Conservation (phyloP, 2,329 filamentous ascomycete genomes). For the Boeremia lycopersici region DNA sequence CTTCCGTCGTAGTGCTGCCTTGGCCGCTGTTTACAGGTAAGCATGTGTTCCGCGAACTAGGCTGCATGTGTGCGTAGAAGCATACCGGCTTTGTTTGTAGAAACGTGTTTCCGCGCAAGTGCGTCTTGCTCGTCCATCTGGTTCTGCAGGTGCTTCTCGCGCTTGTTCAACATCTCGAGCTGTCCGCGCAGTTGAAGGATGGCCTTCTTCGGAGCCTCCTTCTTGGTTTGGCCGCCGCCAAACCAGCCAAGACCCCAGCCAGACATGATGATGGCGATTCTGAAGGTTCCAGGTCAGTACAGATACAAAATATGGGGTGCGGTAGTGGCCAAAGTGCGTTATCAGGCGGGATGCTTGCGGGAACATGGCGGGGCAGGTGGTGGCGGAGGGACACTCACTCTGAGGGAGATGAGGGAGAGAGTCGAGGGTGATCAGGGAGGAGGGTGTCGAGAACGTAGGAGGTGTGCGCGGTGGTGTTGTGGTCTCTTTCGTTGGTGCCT, state of each 20-base stretch:
- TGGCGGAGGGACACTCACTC: slow-evolving; percentile 17
- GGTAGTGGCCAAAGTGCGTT: slow-evolving; percentile 11
- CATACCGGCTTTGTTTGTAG: slow-evolving; percentile 86
- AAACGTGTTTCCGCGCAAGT: slow-evolving; percentile 86
- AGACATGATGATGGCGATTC: slow-evolving; percentile 36
- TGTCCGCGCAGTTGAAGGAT: slow-evolving; percentile 87
- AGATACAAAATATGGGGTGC: background rate
- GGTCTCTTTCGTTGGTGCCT: slow-evolving; percentile 22
- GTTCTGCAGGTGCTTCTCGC: slow-evolving; percentile 86
- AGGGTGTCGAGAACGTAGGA: background rate
- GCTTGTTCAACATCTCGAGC: slow-evolving; percentile 96
- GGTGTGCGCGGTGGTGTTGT: slow-evolving; percentile 14
- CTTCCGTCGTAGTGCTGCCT: slow-evolving; percentile 88
- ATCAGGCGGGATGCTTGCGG: slow-evolving; percentile 22
- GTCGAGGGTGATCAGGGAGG: background rate
- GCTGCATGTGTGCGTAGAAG: background rate
- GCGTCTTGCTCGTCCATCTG: slow-evolving; percentile 93
- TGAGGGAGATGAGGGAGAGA: slow-evolving; percentile 1
- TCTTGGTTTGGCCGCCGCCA: slow-evolving; percentile 82
- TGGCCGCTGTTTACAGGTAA: slow-evolving; percentile 69
- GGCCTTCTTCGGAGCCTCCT: slow-evolving; percentile 95
- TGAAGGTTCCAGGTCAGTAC: slow-evolving; percentile 5
- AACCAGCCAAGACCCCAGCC: slow-evolving; percentile 75
- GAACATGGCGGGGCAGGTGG: slow-evolving; percentile 27
- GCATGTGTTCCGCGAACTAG: slow-evolving; percentile 1